These are phyloP conservation scores for Acer saccharum DNA, from an alignment of 345 rosid genomes.

Conservation along the genomic window DNA sequence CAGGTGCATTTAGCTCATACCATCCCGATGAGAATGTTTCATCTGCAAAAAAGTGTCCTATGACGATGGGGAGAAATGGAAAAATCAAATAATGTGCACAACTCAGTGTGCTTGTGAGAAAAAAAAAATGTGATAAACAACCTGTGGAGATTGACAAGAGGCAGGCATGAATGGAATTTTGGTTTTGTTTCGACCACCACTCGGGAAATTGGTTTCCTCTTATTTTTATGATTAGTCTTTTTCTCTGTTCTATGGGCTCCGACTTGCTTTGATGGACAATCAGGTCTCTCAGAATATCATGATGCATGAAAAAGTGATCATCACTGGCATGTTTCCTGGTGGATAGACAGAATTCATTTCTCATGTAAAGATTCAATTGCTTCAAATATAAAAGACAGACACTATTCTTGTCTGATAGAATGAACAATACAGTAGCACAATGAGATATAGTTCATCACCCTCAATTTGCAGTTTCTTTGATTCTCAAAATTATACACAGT, in stretches of 20 bases:
- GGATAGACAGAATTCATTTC: constrained; percentile 15
- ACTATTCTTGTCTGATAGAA: too few relatives aligned
- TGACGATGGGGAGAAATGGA: neutral
- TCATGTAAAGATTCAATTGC: neutral
- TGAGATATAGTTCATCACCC: too few relatives aligned
- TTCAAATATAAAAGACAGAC: neutral
- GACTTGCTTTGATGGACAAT: constrained; percentile 29
- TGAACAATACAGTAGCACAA: too few relatives aligned
- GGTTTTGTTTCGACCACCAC: constrained; percentile 43
- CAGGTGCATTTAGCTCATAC: constrained; percentile 42
- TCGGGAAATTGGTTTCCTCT: constrained; percentile 36
- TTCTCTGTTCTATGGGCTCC: constrained; percentile 23
- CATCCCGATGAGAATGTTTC: constrained; percentile 45
- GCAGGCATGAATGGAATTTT: constrained; percentile 29
- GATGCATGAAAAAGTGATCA: constrained; percentile 48
- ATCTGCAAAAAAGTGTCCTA: constrained; percentile 34
- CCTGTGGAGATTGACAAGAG: constrained; percentile 53
- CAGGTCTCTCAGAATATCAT: constrained; percentile 51
- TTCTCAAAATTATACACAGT: neutral
- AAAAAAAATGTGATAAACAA: constrained; percentile 7
- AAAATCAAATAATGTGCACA: neutral
- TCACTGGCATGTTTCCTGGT: constrained; percentile 44
- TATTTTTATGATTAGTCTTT: constrained; percentile 43
- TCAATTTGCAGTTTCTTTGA: neutral
- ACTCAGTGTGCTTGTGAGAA: too few relatives aligned